phyloP scores from a whole-genome alignment of 2,329 filamentous ascomycete genomes.

The Tolypocladium pustulatum region DNA sequence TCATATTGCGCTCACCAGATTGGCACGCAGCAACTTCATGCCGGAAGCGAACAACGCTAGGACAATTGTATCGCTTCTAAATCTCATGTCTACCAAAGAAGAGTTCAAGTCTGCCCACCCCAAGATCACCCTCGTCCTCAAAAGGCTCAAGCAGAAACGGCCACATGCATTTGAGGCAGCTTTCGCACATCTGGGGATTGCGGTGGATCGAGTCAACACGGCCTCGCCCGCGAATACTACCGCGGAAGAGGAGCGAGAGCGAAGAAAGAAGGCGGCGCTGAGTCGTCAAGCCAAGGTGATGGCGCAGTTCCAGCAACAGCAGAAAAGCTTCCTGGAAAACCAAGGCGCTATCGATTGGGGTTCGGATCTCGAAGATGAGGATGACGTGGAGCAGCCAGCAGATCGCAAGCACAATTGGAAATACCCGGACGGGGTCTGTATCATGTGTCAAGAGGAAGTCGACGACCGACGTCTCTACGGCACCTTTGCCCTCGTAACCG shows the following conservation, averaged over 20 bases:
- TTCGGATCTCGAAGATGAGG: slow-evolving; percentile 64
- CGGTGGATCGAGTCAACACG: slow-evolving; percentile 70
- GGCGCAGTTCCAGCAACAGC: slow-evolving; percentile 96
- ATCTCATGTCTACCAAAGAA: slow-evolving; percentile 53
- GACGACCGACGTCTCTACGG: slow-evolving; percentile 83
- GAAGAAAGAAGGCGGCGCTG: slow-evolving; percentile 82
- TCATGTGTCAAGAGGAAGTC: slow-evolving; percentile 92
- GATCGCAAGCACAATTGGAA: slow-evolving; percentile 63
- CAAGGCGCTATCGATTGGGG: slow-evolving; percentile 86
- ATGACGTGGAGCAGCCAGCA: slow-evolving; percentile 45
- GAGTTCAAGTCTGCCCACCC: slow-evolving; percentile 75
- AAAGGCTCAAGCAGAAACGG: slow-evolving; percentile 73
- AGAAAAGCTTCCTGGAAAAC: slow-evolving; percentile 86
- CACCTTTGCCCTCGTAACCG: slow-evolving; percentile 80
- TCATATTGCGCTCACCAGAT: slow-evolving; percentile 54
- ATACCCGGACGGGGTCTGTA: slow-evolving; percentile 87
- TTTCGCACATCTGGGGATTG: slow-evolving; percentile 52
- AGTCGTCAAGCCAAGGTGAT: slow-evolving; percentile 89
- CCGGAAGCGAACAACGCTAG: slow-evolving; percentile 43
- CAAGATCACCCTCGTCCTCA: slow-evolving; percentile 75
- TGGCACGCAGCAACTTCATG: slow-evolving; percentile 52
- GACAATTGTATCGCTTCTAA: slow-evolving; percentile 54
- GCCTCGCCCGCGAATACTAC: slow-evolving; percentile 64
- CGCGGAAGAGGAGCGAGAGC: slow-evolving; percentile 63
- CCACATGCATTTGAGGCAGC: slow-evolving; percentile 62